Base-by-base conservation (phyloP, 805 yeast genomes). In the Lipomyces kockii region DNA sequence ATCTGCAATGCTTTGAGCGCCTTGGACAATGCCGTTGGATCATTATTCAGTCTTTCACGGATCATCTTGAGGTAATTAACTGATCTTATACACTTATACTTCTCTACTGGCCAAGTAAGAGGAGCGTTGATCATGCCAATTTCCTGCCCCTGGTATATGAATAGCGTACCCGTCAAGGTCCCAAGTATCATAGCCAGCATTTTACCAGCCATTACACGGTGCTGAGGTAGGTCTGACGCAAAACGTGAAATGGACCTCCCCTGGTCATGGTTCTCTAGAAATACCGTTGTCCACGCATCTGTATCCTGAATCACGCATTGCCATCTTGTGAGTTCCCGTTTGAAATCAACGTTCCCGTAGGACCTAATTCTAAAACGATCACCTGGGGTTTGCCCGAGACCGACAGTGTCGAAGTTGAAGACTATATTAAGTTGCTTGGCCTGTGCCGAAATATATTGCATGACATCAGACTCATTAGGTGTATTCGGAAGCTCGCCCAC, bases 81-180 rank as follows among this genome's bases (percentile, higher is more conserved):
- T 58, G 84, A 78, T 68, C 83, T 82, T 66, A 86, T 82, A 73
- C 86, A 89, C 71, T 79, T 76, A 76, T 84, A 86, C 72, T 85
- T 85, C 20, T 78, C 78, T 62, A 84, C 77, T 22, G 80, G 78
- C 86, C 87, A 85, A 51, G 74, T 73, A 62, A 76, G 72, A 22
- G 84, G 80, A 35, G 84, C 76, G 73, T 86, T 86, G 62, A 81
- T 80, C 84, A 83, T 83, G 43, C 86, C 89, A 70, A 86, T 78
- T 72, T 86, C 89, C 75, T 86, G 89, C 61, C 89, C 89, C 76
- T 86, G 88, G 76, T 85, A 86, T 54, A 85, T 76, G 76, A 80
- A 86, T 64, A 84, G 75, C 17, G 88, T 86, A 59, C 89, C 89
- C 29, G 86, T 82, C 71, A 85, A 79, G 8, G 85, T 72, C 20